Percentiles rank a stretch among this genome's conserved stretches.
phyloP scores from a whole-genome alignment of 2,329 filamentous ascomycete genomes.

The Fusarium robinianum region DNA sequence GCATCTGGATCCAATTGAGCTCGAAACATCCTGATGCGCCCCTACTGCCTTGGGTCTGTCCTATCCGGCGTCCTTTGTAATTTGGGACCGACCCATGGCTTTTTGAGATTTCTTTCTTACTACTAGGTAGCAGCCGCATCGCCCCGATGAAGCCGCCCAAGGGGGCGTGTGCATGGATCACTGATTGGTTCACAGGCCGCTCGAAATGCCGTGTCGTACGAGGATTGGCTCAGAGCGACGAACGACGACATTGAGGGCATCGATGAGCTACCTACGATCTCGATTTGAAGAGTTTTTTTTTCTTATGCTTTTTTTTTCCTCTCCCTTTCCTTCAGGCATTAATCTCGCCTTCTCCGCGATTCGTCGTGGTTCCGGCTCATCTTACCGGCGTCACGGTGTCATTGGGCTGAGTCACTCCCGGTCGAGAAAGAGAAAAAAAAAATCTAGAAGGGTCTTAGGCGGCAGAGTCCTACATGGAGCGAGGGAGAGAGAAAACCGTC shows the following conservation, averaged over 20 bases:
- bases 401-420: slow-evolving; percentile 22
- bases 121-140: slow-evolving; percentile 19
- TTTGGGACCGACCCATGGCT: too few species aligned
- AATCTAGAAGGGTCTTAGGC: slow-evolving; percentile 14
- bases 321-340: slow-evolving; percentile 12
- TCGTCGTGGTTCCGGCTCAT: slow-evolving; percentile 12
- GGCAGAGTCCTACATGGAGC: not conserved
- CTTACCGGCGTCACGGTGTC: slow-evolving; percentile 18
- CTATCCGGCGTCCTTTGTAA: not conserved
- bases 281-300: slow-evolving; percentile 15
- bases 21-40: too few species aligned
- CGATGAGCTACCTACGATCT: slow-evolving; percentile 13
- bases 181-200: slow-evolving; percentile 29
- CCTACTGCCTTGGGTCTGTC: slow-evolving; percentile 6
- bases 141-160: slow-evolving; percentile 28
- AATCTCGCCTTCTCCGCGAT: slow-evolving; percentile 4
- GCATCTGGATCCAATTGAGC: slow-evolving; percentile 15
- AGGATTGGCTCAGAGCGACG: slow-evolving; percentile 24
- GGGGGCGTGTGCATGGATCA: slow-evolving; percentile 18
- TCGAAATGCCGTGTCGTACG: slow-evolving; percentile 31
- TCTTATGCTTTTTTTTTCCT: slow-evolving; percentile 7
- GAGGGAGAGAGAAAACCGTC: not conserved
- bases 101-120: not conserved
- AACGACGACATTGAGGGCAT: slow-evolving; percentile 18
- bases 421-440: too few species aligned